phyloP scores from a whole-genome alignment of 2,329 filamentous ascomycete genomes.

The Fusarium beomiforme region DNA sequence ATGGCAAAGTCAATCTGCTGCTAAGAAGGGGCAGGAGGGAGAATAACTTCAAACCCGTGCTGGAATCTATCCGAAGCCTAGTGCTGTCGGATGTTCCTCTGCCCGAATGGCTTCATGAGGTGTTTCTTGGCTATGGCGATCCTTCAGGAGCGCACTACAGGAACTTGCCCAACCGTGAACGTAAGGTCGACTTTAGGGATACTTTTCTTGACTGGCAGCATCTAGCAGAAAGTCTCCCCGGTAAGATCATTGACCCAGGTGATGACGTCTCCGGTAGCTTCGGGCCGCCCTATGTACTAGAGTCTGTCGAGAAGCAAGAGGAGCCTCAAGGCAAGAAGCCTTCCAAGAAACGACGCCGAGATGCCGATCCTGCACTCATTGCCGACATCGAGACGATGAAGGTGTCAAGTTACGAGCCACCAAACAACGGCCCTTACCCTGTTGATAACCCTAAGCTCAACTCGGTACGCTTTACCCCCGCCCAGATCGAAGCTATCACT shows the following conservation, averaged over 20 bases:
- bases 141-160: constrained; percentile 88
- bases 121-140: constrained; percentile 97
- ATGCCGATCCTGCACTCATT: constrained; percentile 73
- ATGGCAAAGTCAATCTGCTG: constrained; percentile 85
- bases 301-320: constrained; percentile 67
- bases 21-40: constrained; percentile 85
- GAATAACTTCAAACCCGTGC: constrained; percentile 95
- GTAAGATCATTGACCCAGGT: constrained; percentile 83
- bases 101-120: constrained; percentile 92
- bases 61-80: constrained; percentile 90
- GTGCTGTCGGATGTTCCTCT: constrained; percentile 86
- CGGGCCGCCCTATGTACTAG: constrained; percentile 86
- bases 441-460: constrained; percentile 86
- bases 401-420: constrained; percentile 89
- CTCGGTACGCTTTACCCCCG: constrained; percentile 85
- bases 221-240: constrained; percentile 88
- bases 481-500: constrained; percentile 90
- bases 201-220: constrained; percentile 98
- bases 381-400: constrained; percentile 74
- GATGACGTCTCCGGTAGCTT: constrained; percentile 78
- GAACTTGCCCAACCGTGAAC: constrained; percentile 79
- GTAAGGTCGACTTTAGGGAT: constrained; percentile 87
- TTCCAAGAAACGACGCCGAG: constrained; percentile 88
- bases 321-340: constrained; percentile 64
- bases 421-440: constrained; percentile 90